Conservation (phyloP, 2,329 filamentous ascomycete genomes). For the Nemania diffusa region DNA sequence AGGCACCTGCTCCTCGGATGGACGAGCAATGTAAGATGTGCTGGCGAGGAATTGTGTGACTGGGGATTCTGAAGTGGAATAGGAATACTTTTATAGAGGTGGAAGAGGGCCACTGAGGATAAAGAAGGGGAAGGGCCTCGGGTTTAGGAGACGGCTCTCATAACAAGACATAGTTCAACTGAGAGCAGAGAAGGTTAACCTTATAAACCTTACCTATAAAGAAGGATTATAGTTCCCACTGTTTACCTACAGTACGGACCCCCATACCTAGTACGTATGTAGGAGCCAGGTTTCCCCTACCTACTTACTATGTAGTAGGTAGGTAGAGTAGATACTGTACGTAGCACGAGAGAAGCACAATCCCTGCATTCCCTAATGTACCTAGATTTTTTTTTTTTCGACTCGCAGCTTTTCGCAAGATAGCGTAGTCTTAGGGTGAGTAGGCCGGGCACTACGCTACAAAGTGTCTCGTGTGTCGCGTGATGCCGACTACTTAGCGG, state of each 20-base stretch:
- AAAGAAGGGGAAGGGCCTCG: neutral
- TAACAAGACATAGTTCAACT: conserved; percentile 8
- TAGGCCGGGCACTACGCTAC: neutral
- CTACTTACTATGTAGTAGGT: no score
- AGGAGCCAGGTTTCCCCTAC: neutral
- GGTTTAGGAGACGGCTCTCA: neutral
- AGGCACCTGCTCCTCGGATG: conserved; percentile 13
- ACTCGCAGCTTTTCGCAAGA: neutral
- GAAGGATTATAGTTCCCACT: conserved; percentile 16
- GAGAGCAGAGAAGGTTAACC: conserved; percentile 23
- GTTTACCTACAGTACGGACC: no score
- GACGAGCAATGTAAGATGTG: conserved; percentile 10
- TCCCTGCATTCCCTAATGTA: neutral
- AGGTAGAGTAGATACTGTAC: neutral
- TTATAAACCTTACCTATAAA: conserved; percentile 2
- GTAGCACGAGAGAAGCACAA: neutral
- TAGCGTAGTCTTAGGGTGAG: neutral
- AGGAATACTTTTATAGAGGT: neutral
- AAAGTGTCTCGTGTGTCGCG: neutral
- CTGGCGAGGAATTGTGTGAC: neutral
- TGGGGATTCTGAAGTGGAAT: neutral
- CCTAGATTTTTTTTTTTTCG: neutral
- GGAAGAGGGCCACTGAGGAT: neutral
- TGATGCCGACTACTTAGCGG: conserved; percentile 1
- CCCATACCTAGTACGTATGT: neutral